These are phyloP conservation scores for Lycium barbarum DNA, from an alignment of 257 asterid genomes.

Conservation along the genomic window DNA sequence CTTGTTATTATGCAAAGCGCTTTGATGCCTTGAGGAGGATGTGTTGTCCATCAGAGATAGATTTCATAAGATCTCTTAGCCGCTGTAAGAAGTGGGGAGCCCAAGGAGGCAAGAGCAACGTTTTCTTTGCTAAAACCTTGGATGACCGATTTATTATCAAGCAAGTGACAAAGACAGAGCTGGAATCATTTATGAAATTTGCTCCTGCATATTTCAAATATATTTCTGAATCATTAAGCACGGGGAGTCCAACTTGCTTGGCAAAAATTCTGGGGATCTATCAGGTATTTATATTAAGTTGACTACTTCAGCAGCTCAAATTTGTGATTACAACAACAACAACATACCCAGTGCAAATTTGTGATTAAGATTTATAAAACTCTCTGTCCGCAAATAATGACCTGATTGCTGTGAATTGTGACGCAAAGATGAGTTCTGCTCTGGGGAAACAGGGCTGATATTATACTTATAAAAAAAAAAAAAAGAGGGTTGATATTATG, in stretches of 20 bases:
- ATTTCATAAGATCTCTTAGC: constrained; percentile 81
- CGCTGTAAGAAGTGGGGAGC: constrained; percentile 99
- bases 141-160: constrained; percentile 93
- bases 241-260: constrained; percentile 88
- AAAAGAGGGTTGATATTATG: not conserved
- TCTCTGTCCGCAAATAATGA: not conserved
- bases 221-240: constrained; percentile 70
- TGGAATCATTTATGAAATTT: constrained; percentile 92
- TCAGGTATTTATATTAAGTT: constrained; percentile 64
- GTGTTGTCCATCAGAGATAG: constrained; percentile 88
- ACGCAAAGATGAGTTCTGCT: not conserved
- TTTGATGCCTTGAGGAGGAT: constrained; percentile 87
- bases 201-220: constrained; percentile 89
- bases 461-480: not conserved
- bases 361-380: constrained; percentile 22
- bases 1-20: constrained; percentile 84
- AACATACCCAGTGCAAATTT: not conserved
- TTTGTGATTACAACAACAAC: not conserved
- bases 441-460: not conserved
- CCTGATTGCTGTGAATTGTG: not conserved
- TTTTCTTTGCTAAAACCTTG: constrained; percentile 90
- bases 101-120: constrained; percentile 99
- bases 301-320: constrained; percentile 26
- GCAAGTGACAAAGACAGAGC: constrained; percentile 97
- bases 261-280: constrained; percentile 96